Base-by-base conservation (phyloP, 345 rosid genomes). In the Gynandropsis gynandra region DNA sequence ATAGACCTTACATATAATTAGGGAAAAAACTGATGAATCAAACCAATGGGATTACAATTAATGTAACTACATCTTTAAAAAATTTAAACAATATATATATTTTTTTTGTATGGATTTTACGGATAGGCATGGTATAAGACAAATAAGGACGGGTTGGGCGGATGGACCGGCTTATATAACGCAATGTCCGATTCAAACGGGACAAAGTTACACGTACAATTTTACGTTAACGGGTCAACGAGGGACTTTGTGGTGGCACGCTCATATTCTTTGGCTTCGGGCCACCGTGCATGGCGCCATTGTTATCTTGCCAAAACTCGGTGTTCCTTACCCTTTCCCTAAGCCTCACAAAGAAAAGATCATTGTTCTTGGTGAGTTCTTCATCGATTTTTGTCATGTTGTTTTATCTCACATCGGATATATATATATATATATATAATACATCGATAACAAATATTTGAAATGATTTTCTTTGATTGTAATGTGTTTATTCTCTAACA, bases 151-250 rank as follows among this genome's bases (percentile, higher is more conserved):
- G 0, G 82, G 92, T 0, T 90, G 96, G 98, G 87, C 96, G 0
- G 96, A 83, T 47, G 96, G 96, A 16, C 94, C 94, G 0, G 95
- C 97, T 1, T 89, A 79, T 65, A 76, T 89, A 61, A 89, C 97
- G 10, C 96, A 89, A 56, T 90, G 98, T 63, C 96, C 98, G 5
- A 78, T 90, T 41, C 96, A 90, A 55, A 80, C 92, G 9, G 80
- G 89, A 33, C 87, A 80, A 15, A 61, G 18, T 20, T 90, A 53
- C 44, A 51, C 80, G 3, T 76, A 90, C 78, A 87, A 87, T 54
- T 90, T 87, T 60, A 87, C 89, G 10, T 7, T 83, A 15, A 70
- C 82, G 0, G 96, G 96, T 17, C 96, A 87, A 46, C 70, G 96
- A 33, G 98, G 98, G 4, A 89, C 97, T 1, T 77, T 86, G 12